A percentile compares a stretch with the other conserved stretches of the same genome.
These are phyloP conservation scores for Babesia ovata DNA, from an alignment of 169 alveolate genomes.

Conservation along the genomic window DNA sequence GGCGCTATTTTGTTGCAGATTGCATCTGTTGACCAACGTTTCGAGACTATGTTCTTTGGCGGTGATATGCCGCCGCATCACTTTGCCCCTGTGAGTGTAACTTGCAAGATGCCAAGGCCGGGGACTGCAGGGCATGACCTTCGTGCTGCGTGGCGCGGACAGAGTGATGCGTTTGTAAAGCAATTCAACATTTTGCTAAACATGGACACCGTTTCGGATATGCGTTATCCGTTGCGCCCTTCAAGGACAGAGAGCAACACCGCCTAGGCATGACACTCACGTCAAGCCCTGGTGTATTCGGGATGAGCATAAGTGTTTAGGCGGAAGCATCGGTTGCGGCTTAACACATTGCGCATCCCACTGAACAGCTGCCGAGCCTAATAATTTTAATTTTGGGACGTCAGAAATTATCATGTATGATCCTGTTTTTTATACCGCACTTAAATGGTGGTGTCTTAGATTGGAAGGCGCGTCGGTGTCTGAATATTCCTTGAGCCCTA, in stretches of 20 bases:
- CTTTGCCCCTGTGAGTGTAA: conserved; percentile 48
- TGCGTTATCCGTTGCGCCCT: conserved; percentile 12
- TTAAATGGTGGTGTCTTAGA: no score
- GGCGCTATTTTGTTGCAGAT: conserved; percentile 39
- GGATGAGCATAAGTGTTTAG: no score
- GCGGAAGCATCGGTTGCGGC: no score
- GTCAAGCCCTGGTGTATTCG: no score
- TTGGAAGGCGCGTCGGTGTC: no score
- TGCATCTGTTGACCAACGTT: conserved; percentile 37
- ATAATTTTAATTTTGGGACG: no score
- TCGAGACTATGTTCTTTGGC: conserved; percentile 66
- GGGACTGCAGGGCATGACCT: neutral
- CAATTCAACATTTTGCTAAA: conserved; percentile 46
- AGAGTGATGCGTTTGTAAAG: conserved; percentile 3
- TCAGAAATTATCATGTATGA: no score
- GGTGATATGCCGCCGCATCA: conserved; percentile 48
- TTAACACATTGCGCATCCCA: no score
- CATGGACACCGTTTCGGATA: conserved; percentile 19
- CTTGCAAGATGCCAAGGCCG: conserved; percentile 10
- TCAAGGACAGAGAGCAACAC: neutral
- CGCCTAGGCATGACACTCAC: neutral
- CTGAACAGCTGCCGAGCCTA: no score
- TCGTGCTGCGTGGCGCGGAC: conserved; percentile 2
- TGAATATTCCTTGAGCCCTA: neutral
- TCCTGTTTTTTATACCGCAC: no score